Evolutionary conservation across 176 grass and related monocot species (phyloP).

Genomic region (Cymbopogon citratus): DNA sequence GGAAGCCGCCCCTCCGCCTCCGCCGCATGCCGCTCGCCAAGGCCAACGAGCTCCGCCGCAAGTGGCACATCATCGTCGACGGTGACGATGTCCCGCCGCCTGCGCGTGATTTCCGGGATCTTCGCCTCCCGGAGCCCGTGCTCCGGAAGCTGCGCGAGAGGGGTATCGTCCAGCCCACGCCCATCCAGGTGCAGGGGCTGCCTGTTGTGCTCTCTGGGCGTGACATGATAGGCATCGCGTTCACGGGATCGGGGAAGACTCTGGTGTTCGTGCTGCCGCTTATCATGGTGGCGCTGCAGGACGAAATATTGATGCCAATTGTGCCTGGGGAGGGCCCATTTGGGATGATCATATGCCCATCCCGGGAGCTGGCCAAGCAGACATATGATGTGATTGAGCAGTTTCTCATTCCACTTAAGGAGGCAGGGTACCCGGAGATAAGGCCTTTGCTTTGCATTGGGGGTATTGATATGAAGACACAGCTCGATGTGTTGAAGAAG

Average conservation of each 20-base stretch:
- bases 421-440: conserved; percentile 65
- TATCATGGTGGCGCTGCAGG: conserved; percentile 80
- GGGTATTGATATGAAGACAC: conserved; percentile 72
- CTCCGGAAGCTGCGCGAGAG: conserved; percentile 62
- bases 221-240: conserved; percentile 93
- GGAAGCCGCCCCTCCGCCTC: conserved; percentile 69
- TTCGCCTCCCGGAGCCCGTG: conserved; percentile 71
- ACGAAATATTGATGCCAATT: conserved; percentile 77
- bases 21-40: conserved; percentile 41
- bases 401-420: conserved; percentile 48
- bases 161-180: conserved; percentile 81
- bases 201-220: conserved; percentile 72
- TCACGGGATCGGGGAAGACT: conserved; percentile 85
- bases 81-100: conserved; percentile 74
- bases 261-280: conserved; percentile 79
- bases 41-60: conserved; percentile 53
- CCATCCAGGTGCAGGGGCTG: conserved; percentile 89
- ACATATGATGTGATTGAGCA: conserved; percentile 75
- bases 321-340: conserved; percentile 83
- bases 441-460: conserved; percentile 83
- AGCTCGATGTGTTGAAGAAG: conserved; percentile 80
- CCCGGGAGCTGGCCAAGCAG: conserved; percentile 86
- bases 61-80: conserved; percentile 87
- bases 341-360: conserved; percentile 79
- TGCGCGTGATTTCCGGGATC: conserved; percentile 59